Base-by-base conservation (phyloP, 1,284 basidiomycete genomes). In the Schizopora paradoxa region DNA sequence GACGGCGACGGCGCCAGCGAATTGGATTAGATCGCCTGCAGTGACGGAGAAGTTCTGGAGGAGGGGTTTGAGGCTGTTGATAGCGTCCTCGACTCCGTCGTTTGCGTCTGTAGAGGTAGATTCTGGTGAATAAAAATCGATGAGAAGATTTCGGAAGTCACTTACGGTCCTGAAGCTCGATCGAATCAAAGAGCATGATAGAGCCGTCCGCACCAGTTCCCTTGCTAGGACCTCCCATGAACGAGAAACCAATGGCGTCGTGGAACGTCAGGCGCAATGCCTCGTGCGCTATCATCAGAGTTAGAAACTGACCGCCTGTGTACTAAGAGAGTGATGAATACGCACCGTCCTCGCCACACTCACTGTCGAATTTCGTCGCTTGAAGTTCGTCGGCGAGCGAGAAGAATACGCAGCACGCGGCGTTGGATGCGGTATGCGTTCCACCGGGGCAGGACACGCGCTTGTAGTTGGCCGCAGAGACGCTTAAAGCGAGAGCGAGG, bases 1-100 rank as follows among this genome's bases (percentile, higher is more conserved):
- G n/a, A 61, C 33, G 37, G 52, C 58, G 41, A 61, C 55, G n/a
- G 59, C 60, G 28, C 57, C 60, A 10, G 60, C 61, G 41, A 62
- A 58, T 23, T 59, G 56, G 40, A 63, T 56, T 49, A 61, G 57
- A 49, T 62, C 61, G 26, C 52, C 61, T 31, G 51, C 49, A 31
- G 51, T 49, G 54, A 62, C 56, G 45, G 55, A 52, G 48, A 55
- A 54, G 19, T 45, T 51, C 23, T 46, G 42, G 29, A 60, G 37
- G 54, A 61, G 58, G 4, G 58, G 61, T 37, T 35, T 41, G 36
- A 61, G 51, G 25, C 48, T 46, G 41, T 54, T 50, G 43, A 60
- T 51, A 47, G 56, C 54, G 49, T 61, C 59, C 41, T 59, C 58
- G 34, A 59, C 55, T 35, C 59, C 58, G 25, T 51, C 47, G 50